A percentile compares a stretch with the other conserved stretches of the same genome.
Evolutionary conservation across 306 rosid species (phyloP).

Genomic region (Casuarina equisetifolia): DNA sequence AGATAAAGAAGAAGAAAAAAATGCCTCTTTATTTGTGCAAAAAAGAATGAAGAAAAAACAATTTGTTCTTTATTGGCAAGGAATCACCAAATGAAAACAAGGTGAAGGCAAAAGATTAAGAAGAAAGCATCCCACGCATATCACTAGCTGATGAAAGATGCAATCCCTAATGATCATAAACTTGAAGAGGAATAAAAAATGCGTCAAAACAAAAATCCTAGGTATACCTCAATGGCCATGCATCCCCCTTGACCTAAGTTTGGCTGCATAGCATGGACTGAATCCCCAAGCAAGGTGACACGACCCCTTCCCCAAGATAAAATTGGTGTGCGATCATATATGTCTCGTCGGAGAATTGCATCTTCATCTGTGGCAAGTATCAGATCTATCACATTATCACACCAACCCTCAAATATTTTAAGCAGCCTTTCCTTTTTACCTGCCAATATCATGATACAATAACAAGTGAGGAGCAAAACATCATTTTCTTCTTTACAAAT

Average conservation of each 20-base stretch:
- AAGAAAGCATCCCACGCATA: not conserved
- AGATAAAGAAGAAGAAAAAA: not conserved
- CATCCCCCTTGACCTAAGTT: slow-evolving; percentile 99
- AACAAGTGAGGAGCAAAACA: slow-evolving; percentile 7
- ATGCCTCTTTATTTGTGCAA: not conserved
- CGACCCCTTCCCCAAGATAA: slow-evolving; percentile 91
- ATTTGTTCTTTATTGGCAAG: not conserved
- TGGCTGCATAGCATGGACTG: slow-evolving; percentile 99
- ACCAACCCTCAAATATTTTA: slow-evolving; percentile 84
- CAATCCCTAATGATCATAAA: not conserved
- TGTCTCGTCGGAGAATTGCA: slow-evolving; percentile 85
- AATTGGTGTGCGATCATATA: slow-evolving; percentile 76
- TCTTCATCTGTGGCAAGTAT: slow-evolving; percentile 83
- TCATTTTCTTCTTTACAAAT: not conserved
- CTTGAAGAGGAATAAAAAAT: slow-evolving; percentile 16
- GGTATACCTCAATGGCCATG: slow-evolving; percentile 94
- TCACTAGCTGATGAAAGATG: slow-evolving; percentile 11
- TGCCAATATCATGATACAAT: slow-evolving; percentile 29
- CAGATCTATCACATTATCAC: slow-evolving; percentile 85
- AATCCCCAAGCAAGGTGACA: slow-evolving; percentile 93
- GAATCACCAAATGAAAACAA: not conserved
- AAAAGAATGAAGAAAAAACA: not conserved
- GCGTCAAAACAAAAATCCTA: not conserved
- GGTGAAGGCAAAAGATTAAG: not conserved
- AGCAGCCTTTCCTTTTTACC: slow-evolving; percentile 81